A percentile compares a stretch with the other conserved stretches of the same genome.
phyloP scores from a whole-genome alignment of 176 grass and related monocot species.

The Eremochloa ophiuroides region DNA sequence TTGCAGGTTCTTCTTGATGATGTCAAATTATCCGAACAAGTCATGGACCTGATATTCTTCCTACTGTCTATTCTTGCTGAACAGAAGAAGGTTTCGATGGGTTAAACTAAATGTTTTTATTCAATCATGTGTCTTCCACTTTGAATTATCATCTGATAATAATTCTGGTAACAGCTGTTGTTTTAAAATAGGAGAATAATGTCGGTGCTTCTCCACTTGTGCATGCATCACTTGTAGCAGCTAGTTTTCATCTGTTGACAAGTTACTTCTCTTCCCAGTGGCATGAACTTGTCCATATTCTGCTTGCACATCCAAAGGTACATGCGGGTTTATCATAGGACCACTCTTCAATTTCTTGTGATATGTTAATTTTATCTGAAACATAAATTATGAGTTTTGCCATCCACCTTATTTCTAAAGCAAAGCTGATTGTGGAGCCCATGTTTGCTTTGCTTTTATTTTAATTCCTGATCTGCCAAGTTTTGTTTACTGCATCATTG shows the following conservation, averaged over 20 bases:
- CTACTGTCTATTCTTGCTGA: constrained; percentile 74
- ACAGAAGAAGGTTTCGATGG: constrained; percentile 60
- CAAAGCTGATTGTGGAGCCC: background rate
- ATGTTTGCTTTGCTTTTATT: background rate
- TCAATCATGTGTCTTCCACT: background rate
- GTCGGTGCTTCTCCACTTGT: constrained; percentile 54
- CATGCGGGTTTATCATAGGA: constrained; percentile 5
- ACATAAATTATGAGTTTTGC: background rate
- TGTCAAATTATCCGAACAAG: constrained; percentile 83
- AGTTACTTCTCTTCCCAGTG: constrained; percentile 81
- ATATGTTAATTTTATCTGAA: background rate
- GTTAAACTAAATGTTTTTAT: constrained; percentile 27
- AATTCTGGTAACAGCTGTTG: constrained; percentile 35
- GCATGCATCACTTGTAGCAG: constrained; percentile 70
- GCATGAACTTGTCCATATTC: constrained; percentile 93
- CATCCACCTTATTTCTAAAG: background rate
- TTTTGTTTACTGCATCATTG: background rate
- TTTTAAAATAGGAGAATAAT: constrained; percentile 65
- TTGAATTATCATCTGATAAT: constrained; percentile 29
- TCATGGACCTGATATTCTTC: constrained; percentile 89
- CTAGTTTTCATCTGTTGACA: constrained; percentile 77
- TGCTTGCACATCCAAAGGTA: constrained; percentile 95
- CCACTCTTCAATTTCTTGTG: background rate
- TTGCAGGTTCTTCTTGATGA: constrained; percentile 89
- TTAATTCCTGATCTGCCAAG: background rate